Evolutionary conservation across 2,329 filamentous ascomycete genomes (phyloP), one percentile per base, ranked within the genome.

Genomic region (Xylaria sp.): DNA sequence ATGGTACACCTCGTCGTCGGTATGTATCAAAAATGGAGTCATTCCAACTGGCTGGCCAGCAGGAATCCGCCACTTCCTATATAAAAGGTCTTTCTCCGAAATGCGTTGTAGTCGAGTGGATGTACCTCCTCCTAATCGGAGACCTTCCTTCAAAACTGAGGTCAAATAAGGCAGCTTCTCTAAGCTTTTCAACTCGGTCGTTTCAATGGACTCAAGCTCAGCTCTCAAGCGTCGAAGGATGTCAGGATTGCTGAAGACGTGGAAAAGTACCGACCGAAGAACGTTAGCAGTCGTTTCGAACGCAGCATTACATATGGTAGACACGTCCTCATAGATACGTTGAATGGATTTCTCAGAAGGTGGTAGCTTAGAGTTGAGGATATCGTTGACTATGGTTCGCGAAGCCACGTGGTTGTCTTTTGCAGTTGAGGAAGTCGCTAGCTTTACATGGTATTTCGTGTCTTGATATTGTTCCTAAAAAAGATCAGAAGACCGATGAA

Each of bases 111-210:
- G 41, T 7, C 66, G 55, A 49, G 31, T 61, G 2, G 62, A 63
- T 12, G 33, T 39, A 4, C 49, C 62, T 25, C 61, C 61, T 8
- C 62, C 57, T 10, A 65, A 39, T 5, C 66, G 41, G 39, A 68
- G 48, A 2, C 59, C 62, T 41, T 68, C 66, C 48, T 79, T 82
- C 18, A 86, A 75, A 1, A 83, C 80, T 0, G 83, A 81, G 13
- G 81, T 78, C 4, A 86, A 77, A 68, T 84, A 85, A 0, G 78
- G 76, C 9, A 80, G 66, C 48, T 70, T 62, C 39, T 71, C 69
- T 6, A 71, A 46, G 7, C n/a, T n/a, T 31, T 31, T 58, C 46
- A 51, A 67, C 2, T 46, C 41, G 1, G 18, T 43, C 12, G 39
- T 49, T 15, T 39, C n/a, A 18, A 23, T 18, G 13, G 12, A 46